A percentile compares a stretch with the other conserved stretches of the same genome.
Evolutionary conservation across 2,329 filamentous ascomycete genomes (phyloP).

Genomic region (Simplicillium sp.): DNA sequence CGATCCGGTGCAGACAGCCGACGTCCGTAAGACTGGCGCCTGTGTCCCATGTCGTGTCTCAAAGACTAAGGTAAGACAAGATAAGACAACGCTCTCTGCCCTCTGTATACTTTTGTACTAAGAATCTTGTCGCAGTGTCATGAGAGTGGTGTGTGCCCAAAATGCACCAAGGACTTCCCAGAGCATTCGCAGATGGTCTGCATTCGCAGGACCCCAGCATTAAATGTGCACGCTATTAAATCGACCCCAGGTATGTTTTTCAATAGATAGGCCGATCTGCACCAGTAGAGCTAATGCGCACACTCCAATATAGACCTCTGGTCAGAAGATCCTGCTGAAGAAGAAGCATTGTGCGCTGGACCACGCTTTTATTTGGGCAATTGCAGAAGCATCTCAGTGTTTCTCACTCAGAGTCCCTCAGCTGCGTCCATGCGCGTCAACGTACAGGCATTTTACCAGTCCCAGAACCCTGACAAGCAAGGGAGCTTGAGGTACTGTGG

Average conservation of each 20-base stretch:
- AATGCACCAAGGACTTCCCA: slow-evolving; percentile 29
- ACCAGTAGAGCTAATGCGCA: slow-evolving; percentile 1
- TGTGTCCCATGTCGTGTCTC: slow-evolving; percentile 38
- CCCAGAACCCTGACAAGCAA: slow-evolving; percentile 17
- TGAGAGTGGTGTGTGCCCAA: slow-evolving; percentile 30
- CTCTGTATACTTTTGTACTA: slow-evolving; percentile 4
- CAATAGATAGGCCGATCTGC: neutral
- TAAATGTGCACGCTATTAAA: slow-evolving; percentile 27
- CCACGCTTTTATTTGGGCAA: slow-evolving; percentile 26
- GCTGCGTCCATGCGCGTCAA: slow-evolving; percentile 14
- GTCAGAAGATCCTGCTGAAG: slow-evolving; percentile 22
- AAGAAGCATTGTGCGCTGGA: slow-evolving; percentile 21
- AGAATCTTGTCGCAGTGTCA: slow-evolving; percentile 21
- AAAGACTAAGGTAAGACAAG: slow-evolving; percentile 35
- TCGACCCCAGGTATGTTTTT: slow-evolving; percentile 24
- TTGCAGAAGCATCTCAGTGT: slow-evolving; percentile 20
- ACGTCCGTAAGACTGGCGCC: slow-evolving; percentile 37
- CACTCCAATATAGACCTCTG: slow-evolving; percentile 22
- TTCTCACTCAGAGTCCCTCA: too few relatives aligned
- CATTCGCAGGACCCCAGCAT: slow-evolving; percentile 25
- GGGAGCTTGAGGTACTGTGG: slow-evolving; percentile 22
- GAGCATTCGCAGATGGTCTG: slow-evolving; percentile 29
- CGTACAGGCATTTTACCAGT: slow-evolving; percentile 26
- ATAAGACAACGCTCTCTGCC: neutral
- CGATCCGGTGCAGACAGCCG: slow-evolving; percentile 34